Base-by-base conservation (phyloP, 345 rosid genomes). In the Anacardium occidentale region DNA sequence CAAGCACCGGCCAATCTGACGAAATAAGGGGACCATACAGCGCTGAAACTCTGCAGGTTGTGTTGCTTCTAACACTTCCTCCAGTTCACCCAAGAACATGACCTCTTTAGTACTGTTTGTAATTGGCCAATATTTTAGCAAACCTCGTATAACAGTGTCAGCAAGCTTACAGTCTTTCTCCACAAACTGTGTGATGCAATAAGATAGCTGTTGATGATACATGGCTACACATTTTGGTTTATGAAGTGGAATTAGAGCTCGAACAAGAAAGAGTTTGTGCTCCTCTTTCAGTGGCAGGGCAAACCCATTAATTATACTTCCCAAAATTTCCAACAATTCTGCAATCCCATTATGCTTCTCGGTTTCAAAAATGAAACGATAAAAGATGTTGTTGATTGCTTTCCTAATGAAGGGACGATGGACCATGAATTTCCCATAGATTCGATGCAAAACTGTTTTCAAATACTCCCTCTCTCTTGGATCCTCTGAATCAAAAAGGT, bases 101-200 rank as follows among this genome's bases (percentile, higher is more conserved):
- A 91, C 97, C 84, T 91, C 95, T 81, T 91, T 91, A 8, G 95
- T 90, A 77, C 97, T 92, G 77, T 90, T 90, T 60, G 93, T 92
- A 47, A 92, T 77, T 56, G 96, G 97, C 97, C 97, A 92, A 75
- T 90, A 92, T 59, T 86, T 92, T 4, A 92, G 42, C 79, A 92
- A 79, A 55, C 97, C 95, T 51, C 95, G 75, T 50, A 91, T 91
- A 24, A 91, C 88, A 32, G 90, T 90, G 74, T 91, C 95, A 25
- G 91, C 89, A 32, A 91, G 93, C 84, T 91, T 91, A 81, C 89
- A 84, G 82, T 91, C 97, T 53, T 91, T 91, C 78, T 89, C 97
- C 48, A 89, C 97, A 71, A 91, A 91, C 74, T 91, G 97, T 32
- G 93, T 85, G 42, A 91, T 91, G 81, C 91, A 88, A 78, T 89